phyloP scores from a whole-genome alignment of 2,329 filamentous ascomycete genomes.

The Alternaria infectoria region DNA sequence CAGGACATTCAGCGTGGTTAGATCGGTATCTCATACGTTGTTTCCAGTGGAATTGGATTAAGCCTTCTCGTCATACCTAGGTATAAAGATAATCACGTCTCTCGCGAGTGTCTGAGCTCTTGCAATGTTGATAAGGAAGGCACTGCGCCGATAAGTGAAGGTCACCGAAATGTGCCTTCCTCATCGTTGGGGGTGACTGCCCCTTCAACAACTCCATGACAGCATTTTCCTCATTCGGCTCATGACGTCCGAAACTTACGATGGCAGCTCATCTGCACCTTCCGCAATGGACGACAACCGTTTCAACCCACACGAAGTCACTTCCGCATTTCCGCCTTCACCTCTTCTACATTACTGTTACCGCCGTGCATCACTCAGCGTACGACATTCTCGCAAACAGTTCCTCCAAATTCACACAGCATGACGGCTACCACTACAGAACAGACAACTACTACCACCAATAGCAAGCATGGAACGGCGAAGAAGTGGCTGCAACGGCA shows the following conservation, averaged over 20 bases:
- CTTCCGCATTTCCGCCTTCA: not conserved
- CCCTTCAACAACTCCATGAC: not conserved
- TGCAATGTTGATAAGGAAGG: not conserved
- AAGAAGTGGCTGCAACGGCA: conserved; percentile 37
- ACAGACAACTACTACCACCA: conserved; percentile 11
- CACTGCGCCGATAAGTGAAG: not conserved
- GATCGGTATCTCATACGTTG: not conserved
- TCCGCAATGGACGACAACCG: not conserved
- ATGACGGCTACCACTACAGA: conserved; percentile 32
- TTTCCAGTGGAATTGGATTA: not conserved
- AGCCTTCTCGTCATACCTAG: not conserved
- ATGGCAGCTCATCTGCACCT: not conserved
- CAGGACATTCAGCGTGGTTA: not conserved
- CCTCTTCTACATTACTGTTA: conserved; percentile 17
- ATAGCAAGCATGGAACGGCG: conserved; percentile 21
- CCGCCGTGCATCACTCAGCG: conserved; percentile 18
- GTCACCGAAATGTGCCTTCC: not conserved
- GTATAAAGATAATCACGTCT: not conserved
- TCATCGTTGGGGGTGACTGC: not conserved
- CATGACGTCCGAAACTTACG: not conserved
- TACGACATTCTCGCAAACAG: conserved; percentile 20
- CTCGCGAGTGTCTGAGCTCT: not conserved
- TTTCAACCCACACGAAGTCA: not conserved
- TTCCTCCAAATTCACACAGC: conserved; percentile 10
- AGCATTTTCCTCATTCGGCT: not conserved